Conservation (phyloP, 2,329 filamentous ascomycete genomes). For the Penicillium paneum region DNA sequence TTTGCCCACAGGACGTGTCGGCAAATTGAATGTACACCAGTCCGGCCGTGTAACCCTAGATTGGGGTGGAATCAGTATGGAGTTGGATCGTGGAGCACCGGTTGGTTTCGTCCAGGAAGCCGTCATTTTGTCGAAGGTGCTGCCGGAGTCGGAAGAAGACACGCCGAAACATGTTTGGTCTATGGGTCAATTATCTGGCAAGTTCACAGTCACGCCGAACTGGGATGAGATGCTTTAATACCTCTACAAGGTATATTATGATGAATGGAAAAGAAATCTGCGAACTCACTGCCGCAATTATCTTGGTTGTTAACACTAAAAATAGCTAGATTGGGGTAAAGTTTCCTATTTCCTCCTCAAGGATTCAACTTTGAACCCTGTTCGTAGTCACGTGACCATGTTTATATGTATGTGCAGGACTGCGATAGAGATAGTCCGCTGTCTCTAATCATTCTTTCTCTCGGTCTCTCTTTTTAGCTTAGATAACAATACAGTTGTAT, state of each 20-base stretch:
- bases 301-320: background rate
- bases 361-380: background rate
- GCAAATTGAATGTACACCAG: slow-evolving; percentile 60
- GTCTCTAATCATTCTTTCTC: background rate
- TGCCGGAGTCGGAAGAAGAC: slow-evolving; percentile 21
- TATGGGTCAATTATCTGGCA: slow-evolving; percentile 62
- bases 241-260: background rate
- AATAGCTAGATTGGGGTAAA: background rate
- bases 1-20: slow-evolving; percentile 54
- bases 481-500: too few relatives aligned
- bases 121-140: slow-evolving; percentile 37
- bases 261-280: slow-evolving; percentile 1
- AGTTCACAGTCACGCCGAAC: slow-evolving; percentile 62
- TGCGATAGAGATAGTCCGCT: background rate
- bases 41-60: slow-evolving; percentile 61
- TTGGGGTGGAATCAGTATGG: slow-evolving; percentile 61
- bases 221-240: slow-evolving; percentile 52
- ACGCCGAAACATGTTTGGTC: slow-evolving; percentile 49
- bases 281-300: background rate
- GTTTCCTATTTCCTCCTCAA: background rate
- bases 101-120: slow-evolving; percentile 61
- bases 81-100: slow-evolving; percentile 55
- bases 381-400: background rate
- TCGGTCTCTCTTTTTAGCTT: background rate
- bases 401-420: background rate